Conservation (phyloP, 305 asterid genomes). For the Rubia tinctorum region DNA sequence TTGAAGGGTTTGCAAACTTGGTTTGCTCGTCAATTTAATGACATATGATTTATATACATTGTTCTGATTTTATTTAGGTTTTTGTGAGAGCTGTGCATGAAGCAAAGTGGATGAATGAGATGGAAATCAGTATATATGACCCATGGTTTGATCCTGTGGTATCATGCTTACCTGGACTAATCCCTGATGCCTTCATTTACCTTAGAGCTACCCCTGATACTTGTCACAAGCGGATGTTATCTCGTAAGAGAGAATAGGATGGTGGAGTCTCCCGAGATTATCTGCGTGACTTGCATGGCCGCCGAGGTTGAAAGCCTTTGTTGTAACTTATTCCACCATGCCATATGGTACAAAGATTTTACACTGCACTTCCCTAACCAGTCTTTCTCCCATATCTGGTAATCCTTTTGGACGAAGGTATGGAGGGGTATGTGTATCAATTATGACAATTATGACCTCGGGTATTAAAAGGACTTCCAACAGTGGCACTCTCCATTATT, state of each 20-base stretch:
- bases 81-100: constrained; percentile 98
- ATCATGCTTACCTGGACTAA: constrained; percentile 79
- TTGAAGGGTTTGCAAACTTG: not conserved
- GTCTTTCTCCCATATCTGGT: no score
- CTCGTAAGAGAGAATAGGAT: constrained; percentile 83
- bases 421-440: no score
- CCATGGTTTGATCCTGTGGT: constrained; percentile 98
- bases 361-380: no score
- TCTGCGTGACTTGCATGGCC: constrained; percentile 68
- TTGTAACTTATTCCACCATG: no score
- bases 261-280: constrained; percentile 87
- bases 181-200: constrained; percentile 94
- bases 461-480: no score
- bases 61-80: constrained; percentile 45
- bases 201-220: constrained; percentile 96
- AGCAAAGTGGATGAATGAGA: constrained; percentile 99
- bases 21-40: not conserved
- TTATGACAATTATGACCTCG: no score
- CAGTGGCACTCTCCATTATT: no score
- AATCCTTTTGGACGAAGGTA: no score
- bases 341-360: no score
- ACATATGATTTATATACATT: not conserved
- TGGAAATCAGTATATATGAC: constrained; percentile 96
- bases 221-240: constrained; percentile 90
- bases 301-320: no score